Base-by-base conservation (phyloP, 257 asterid genomes). In the Cruciata laevipes region DNA sequence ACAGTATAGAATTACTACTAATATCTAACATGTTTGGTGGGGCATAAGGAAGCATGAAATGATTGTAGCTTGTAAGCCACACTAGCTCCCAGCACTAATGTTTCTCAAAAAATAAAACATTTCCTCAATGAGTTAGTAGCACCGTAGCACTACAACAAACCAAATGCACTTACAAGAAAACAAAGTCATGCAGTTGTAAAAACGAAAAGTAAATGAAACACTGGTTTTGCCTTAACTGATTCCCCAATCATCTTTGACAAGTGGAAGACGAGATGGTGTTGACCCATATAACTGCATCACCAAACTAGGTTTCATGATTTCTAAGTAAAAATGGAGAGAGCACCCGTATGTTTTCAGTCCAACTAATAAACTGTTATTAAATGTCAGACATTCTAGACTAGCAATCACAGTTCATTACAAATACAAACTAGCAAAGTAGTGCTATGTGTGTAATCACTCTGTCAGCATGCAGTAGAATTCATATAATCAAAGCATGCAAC, bases 401-500 rank as follows among this genome's bases (percentile, higher is more conserved):
- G 38, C 37, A 5, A 17, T 53, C 55, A 24, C 13, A 12, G 40
- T 47, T 14, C 20, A 40, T 25, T 21, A 40, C 21, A 12, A 14
- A 21, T 10, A 23, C 27, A 38, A 38, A 40, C 49, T 40, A 40
- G 17, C 13, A 40, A 63, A 40, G 5, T 51, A 11, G 68, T 5
- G 14, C 51, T 1, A 64, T 3, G 14, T 18, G 23, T 32, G 53
- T 40, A 23, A 47, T 58, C 7, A 58, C 35, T 58, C 35, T 10
- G n/a, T 58, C 16, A 56, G 23, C 17, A 11, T 58, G 63, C 16
- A 9, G 16, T 37, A 1, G n/a, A 53, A n/a, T 33, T 14, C 25
- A 69, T 63, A 37, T 57, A 52, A 20, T 13, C 27, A 51, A 52
- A 23, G 77, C 33, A 47, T 20, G 40, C 63, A 59, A 47, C 63